A percentile compares a stretch with the other conserved stretches of the same genome.
phyloP scores from a whole-genome alignment of 2,329 filamentous ascomycete species.

The Cordyceps tenuipes region DNA sequence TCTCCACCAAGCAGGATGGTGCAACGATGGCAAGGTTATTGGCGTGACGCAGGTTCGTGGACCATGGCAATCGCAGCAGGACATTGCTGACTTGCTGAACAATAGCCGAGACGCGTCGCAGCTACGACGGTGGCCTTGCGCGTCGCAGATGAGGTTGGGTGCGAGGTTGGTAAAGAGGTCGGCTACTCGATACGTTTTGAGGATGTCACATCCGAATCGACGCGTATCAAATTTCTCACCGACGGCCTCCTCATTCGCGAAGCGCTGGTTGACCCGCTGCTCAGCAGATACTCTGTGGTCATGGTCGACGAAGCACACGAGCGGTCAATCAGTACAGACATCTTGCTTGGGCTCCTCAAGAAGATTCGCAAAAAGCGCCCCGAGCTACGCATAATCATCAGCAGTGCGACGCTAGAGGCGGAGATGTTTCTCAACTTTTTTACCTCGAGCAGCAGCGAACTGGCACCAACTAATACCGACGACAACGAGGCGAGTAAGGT shows the following conservation, averaged over 20 bases:
- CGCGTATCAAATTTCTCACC: constrained; percentile 89
- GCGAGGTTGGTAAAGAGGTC: constrained; percentile 79
- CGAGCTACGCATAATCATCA: constrained; percentile 81
- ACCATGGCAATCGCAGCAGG: constrained; percentile 11
- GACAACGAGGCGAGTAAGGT: constrained; percentile 23
- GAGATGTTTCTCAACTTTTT: constrained; percentile 82
- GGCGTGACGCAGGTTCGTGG: constrained; percentile 75
- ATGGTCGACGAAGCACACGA: constrained; percentile 99
- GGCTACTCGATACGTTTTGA: constrained; percentile 92
- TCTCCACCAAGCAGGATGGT: constrained; percentile 83
- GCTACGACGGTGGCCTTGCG: constrained; percentile 82
- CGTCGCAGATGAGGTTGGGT: constrained; percentile 83
- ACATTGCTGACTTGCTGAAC: neutral
- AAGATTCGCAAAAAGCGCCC: constrained; percentile 76
- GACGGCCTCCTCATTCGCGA: constrained; percentile 88
- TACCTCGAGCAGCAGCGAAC: constrained; percentile 32
- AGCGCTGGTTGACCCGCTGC: constrained; percentile 81
- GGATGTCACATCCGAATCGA: constrained; percentile 77
- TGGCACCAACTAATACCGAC: constrained; percentile 19
- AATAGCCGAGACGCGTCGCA: constrained; percentile 76
- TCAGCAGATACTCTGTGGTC: constrained; percentile 87
- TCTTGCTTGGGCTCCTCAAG: constrained; percentile 86
- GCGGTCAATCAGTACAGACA: constrained; percentile 83
- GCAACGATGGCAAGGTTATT: constrained; percentile 70
- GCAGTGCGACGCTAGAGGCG: constrained; percentile 87